phyloP scores from a whole-genome alignment of 2,329 filamentous ascomycete genomes.

The Cladosporium sp. region DNA sequence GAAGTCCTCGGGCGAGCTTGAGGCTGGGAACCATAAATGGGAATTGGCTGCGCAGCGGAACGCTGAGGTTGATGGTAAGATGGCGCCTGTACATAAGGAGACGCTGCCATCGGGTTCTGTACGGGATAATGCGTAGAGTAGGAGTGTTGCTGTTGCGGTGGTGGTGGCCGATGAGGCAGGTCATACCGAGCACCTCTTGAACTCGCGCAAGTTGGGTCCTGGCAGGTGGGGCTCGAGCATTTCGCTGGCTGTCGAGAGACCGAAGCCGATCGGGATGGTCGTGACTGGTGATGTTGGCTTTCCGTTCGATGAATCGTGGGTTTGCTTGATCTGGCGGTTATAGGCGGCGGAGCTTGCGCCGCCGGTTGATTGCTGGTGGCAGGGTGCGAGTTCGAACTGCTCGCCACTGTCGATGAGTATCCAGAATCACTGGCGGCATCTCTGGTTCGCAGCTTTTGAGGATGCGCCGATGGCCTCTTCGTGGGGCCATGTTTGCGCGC shows the following conservation, averaged over 20 bases:
- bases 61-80: conserved; percentile 18
- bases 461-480: conserved; percentile 36
- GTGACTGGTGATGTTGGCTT: conserved; percentile 15
- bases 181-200: conserved; percentile 22
- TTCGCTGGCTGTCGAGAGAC: conserved; percentile 47
- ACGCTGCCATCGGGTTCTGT: conserved; percentile 11
- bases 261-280: conserved; percentile 14
- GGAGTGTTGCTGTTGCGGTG: conserved; percentile 12
- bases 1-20: conserved; percentile 16
- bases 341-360: conserved; percentile 11
- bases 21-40: conserved; percentile 2
- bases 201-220: conserved; percentile 30
- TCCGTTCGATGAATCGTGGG: conserved; percentile 25
- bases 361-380: neutral
- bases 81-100: conserved; percentile 14
- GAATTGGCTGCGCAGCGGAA: neutral
- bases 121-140: conserved; percentile 18
- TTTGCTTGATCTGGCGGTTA: conserved; percentile 16
- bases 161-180: conserved; percentile 14
- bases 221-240: conserved; percentile 47
- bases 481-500: conserved; percentile 47
- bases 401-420: conserved; percentile 47
- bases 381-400: neutral
- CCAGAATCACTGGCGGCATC: conserved; percentile 58
- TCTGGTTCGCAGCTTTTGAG: conserved; percentile 23